Conservation (phyloP, 2,329 filamentous ascomycete species). For the Botrytis deweyae region DNA sequence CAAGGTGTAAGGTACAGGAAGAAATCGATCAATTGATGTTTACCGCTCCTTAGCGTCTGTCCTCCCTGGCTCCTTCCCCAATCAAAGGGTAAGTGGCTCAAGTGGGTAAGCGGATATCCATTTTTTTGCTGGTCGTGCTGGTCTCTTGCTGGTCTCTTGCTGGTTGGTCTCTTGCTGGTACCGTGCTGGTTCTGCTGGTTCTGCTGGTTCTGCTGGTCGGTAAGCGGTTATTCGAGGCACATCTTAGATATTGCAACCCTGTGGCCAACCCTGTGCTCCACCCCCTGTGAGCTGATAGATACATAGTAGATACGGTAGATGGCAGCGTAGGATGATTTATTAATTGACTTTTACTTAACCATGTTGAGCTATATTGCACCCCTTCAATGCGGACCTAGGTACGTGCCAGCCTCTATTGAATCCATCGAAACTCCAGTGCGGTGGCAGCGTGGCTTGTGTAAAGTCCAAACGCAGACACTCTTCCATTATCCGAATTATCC, state of each 20-base stretch:
- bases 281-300: neutral
- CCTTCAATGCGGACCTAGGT: neutral
- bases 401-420: neutral
- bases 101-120: neutral
- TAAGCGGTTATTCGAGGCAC: slow-evolving; percentile 19
- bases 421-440: neutral
- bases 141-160: neutral
- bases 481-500: neutral
- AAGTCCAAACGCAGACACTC: neutral
- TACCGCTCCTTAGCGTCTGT: slow-evolving; percentile 16
- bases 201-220: neutral
- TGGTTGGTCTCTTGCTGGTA: neutral
- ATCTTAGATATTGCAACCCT: neutral
- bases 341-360: neutral
- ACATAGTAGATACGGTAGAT: neutral
- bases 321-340: neutral
- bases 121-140: neutral
- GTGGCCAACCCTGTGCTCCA: neutral
- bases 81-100: neutral
- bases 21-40: slow-evolving; percentile 1
- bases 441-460: slow-evolving; percentile 9
- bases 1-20: slow-evolving; percentile 2
- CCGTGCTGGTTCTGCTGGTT: too few species aligned
- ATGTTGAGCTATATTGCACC: neutral
- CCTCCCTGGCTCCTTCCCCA: neutral